Base-by-base conservation (phyloP, 2,329 filamentous ascomycete species). In the Dactylellina leptospora region DNA sequence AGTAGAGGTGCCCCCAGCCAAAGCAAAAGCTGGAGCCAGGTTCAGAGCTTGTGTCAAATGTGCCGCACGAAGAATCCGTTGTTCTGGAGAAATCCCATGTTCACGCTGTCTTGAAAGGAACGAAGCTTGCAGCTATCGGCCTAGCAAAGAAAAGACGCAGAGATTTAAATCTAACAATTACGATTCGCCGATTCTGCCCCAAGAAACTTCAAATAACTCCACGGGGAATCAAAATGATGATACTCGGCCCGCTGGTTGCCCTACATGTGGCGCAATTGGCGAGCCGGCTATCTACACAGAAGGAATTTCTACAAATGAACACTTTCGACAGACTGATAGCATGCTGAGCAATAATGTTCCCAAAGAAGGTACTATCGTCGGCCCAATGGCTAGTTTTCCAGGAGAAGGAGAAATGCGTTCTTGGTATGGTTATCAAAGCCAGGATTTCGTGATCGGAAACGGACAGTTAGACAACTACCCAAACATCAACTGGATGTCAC, bases 401-500 rank as follows among this genome's bases (percentile, higher is more conserved):
- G 38, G 16, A 16, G 38, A 42, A 42, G 4, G 38, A 42, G 38
- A 16, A 4, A 4, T 16, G 16, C 8, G 4, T n/a, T 9, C 38
- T 4, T 42, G 38, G 38, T 42, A 42, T 42, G n/a, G 8, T 8
- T 42, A 9, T n/a, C 38, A 42, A 16, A 16, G n/a, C n/a, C 38
- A 8, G 6, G 38, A 42, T 42, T 10, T 42, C 38, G 9, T n/a
- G 4, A 42, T 42, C n/a, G n/a, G n/a, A n/a, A n/a, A n/a, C n/a
- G n/a, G n/a, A n/a, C n/a, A n/a, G 38, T n/a, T 42, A n/a, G 38
- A 42, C 4, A 42, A 16, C n/a, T 42, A 10, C n/a, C 4, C 38
- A 4, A 42, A n/a, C n/a, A 42, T 42, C 38, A 42, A 42, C n/a
- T 42, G 38, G 38, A 42, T 42, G 38, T 42, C 38, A 10, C 38